Percentiles rank a stretch among this genome's conserved stretches.
Conservation (phyloP, 2,329 filamentous ascomycete species). For the Aspergillus vadensis region DNA sequence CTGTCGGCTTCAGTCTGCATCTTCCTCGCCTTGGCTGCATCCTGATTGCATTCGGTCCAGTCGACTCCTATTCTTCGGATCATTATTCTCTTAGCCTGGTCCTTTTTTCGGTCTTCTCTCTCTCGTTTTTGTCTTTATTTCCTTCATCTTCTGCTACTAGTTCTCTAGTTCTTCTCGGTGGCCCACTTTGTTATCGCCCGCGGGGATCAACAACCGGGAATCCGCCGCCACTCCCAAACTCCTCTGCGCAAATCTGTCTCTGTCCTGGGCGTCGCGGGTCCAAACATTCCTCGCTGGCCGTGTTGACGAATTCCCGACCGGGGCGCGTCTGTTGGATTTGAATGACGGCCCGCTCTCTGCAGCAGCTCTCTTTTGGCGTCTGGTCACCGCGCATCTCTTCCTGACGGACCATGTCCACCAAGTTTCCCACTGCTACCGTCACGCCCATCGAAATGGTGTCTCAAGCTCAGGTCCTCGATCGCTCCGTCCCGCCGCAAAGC, state of each 20-base stretch:
- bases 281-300: conserved; percentile 2
- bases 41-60: conserved; percentile 6
- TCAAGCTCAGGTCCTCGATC: conserved; percentile 51
- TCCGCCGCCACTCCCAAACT: conserved; percentile 5
- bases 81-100: background rate
- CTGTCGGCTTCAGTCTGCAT: background rate
- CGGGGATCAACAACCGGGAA: conserved; percentile 11
- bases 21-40: conserved; percentile 5
- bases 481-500: conserved; percentile 61
- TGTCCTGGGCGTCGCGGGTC: background rate
- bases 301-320: background rate
- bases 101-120: background rate
- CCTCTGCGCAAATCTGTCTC: background rate
- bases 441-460: conserved; percentile 37
- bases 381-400: conserved; percentile 16
- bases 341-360: conserved; percentile 17
- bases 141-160: background rate
- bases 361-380: conserved; percentile 16
- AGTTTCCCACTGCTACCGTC: conserved; percentile 12
- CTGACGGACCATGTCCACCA: conserved; percentile 23
- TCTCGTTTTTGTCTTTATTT: background rate
- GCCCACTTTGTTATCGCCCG: conserved; percentile 9
- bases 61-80: background rate
- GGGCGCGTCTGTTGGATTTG: conserved; percentile 10
- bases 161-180: background rate